These are phyloP conservation scores for Lizanozyma gosingica DNA, from an alignment of 1,139 yeast species.

Conservation along the genomic window DNA sequence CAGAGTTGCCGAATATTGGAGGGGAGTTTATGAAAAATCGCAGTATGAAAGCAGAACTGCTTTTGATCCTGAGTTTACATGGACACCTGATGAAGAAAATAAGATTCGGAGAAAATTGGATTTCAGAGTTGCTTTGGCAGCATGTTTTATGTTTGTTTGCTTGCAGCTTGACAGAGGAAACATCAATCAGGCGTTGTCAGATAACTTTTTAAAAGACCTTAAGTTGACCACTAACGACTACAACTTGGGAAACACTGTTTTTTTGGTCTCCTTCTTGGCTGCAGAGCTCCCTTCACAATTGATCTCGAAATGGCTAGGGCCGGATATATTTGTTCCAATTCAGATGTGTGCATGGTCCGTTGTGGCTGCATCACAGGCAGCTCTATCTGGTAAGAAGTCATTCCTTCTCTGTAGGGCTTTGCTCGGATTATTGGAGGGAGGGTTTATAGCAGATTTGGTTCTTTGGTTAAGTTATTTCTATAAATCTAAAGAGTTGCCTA, in stretches of 20 bases:
- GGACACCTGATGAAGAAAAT: constrained; percentile 37
- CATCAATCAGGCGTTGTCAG: constrained; percentile 42
- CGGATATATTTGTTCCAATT: constrained; percentile 46
- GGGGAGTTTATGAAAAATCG: constrained; percentile 28
- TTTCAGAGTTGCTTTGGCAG: constrained; percentile 35
- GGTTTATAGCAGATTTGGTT: constrained; percentile 47
- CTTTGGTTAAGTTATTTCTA: constrained; percentile 50
- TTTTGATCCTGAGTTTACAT: constrained; percentile 37
- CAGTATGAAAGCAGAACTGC: constrained; percentile 36
- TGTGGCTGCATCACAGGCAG: constrained; percentile 40
- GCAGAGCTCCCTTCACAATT: constrained; percentile 51
- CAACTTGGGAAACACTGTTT: constrained; percentile 40
- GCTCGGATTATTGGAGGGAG: constrained; percentile 45
- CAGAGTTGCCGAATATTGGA: constrained; percentile 30
- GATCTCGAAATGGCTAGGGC: constrained; percentile 42
- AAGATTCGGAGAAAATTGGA: constrained; percentile 34
- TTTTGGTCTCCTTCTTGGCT: constrained; percentile 33
- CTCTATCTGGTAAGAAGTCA: constrained; percentile 20
- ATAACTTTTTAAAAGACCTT: constrained; percentile 36
- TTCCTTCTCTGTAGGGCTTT: constrained; percentile 37
- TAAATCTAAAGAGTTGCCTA: constrained; percentile 40
- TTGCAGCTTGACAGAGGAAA: constrained; percentile 46
- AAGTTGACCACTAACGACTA: constrained; percentile 36
- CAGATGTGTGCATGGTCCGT: constrained; percentile 44
- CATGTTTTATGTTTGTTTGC: constrained; percentile 42